A percentile compares a stretch with the other conserved stretches of the same genome.
Evolutionary conservation across 768 basidiomycete genomes (phyloP).

Genomic region (Hydnomerulius pinastri): DNA sequence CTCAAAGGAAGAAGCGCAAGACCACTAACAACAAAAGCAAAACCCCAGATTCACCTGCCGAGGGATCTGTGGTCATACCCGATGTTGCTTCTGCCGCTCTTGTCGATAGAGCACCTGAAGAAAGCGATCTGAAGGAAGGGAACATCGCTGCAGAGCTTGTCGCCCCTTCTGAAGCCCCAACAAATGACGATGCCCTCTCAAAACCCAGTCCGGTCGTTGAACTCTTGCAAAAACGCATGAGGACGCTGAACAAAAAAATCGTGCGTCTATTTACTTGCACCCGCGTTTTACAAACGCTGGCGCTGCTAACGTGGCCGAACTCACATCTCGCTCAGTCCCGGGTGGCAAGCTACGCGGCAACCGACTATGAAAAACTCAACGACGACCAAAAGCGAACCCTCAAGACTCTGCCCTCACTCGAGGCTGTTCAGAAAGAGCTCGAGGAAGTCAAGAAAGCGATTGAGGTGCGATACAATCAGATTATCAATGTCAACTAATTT

Average conservation of each 20-base stretch:
- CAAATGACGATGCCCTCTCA: conserved; percentile 44
- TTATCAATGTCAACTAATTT: not conserved
- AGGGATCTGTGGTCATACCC: conserved; percentile 39
- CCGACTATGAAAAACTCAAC: conserved; percentile 72
- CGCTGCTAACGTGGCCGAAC: conserved; percentile 10
- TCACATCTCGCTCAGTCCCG: conserved; percentile 52
- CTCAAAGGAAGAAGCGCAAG: conserved; percentile 70
- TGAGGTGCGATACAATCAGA: conserved; percentile 55
- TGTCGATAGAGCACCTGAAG: conserved; percentile 53
- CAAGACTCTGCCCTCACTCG: conserved; percentile 72
- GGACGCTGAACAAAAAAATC: conserved; percentile 81
- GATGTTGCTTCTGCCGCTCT: conserved; percentile 48
- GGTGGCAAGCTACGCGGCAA: conserved; percentile 68
- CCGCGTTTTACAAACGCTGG: conserved; percentile 1
- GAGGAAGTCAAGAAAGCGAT: conserved; percentile 82
- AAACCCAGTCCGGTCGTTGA: conserved; percentile 76
- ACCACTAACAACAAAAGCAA: conserved; percentile 49
- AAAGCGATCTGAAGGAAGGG: conserved; percentile 48
- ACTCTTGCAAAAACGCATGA: conserved; percentile 76
- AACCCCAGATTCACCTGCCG: conserved; percentile 47
- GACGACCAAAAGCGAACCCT: conserved; percentile 83
- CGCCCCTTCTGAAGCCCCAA: conserved; percentile 40
- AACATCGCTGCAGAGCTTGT: conserved; percentile 47
- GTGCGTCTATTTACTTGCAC: conserved; percentile 44
- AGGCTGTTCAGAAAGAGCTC: conserved; percentile 79